A percentile compares a stretch with the other conserved stretches of the same genome.
Evolutionary conservation across 805 yeast genomes (phyloP).

Genomic region (Candida parachauliodes): DNA sequence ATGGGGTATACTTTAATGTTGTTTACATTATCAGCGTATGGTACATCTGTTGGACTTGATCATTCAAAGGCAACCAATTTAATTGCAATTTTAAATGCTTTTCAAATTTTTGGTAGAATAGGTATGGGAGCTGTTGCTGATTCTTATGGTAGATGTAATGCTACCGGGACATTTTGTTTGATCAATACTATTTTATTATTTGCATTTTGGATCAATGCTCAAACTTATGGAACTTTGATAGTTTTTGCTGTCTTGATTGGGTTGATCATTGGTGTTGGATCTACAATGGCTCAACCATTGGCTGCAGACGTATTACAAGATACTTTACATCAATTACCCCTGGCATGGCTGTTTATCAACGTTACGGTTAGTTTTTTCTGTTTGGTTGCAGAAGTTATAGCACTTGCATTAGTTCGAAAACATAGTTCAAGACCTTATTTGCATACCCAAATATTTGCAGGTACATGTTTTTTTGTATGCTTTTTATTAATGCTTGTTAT

Average conservation of each 20-base stretch:
- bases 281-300: conserved; percentile 22
- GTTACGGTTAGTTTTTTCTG: conserved; percentile 29
- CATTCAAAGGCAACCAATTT: conserved; percentile 27
- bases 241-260: conserved; percentile 30
- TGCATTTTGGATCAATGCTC: conserved; percentile 40
- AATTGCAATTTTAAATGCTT: conserved; percentile 37
- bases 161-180: conserved; percentile 19
- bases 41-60: conserved; percentile 42
- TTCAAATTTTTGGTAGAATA: conserved; percentile 49
- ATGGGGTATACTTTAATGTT: conserved; percentile 36
- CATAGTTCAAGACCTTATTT: conserved; percentile 42
- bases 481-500: conserved; percentile 41
- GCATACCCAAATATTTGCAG: conserved; percentile 60
- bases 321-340: conserved; percentile 23
- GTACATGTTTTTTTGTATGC: conserved; percentile 43
- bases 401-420: conserved; percentile 39
- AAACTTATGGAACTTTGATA: conserved; percentile 25
- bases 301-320: conserved; percentile 21
- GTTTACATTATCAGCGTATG: conserved; percentile 38
- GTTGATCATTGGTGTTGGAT: conserved; percentile 27
- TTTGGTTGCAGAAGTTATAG: conserved; percentile 52
- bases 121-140: conserved; percentile 47
- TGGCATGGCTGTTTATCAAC: conserved; percentile 40
- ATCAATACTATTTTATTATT: conserved; percentile 22
- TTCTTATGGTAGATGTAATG: conserved; percentile 43